Percentiles rank a stretch among this genome's conserved stretches.
These are phyloP conservation scores for Cystobasidium sp. DNA, from an alignment of 1,284 basidiomycete species.

Conservation along the genomic window DNA sequence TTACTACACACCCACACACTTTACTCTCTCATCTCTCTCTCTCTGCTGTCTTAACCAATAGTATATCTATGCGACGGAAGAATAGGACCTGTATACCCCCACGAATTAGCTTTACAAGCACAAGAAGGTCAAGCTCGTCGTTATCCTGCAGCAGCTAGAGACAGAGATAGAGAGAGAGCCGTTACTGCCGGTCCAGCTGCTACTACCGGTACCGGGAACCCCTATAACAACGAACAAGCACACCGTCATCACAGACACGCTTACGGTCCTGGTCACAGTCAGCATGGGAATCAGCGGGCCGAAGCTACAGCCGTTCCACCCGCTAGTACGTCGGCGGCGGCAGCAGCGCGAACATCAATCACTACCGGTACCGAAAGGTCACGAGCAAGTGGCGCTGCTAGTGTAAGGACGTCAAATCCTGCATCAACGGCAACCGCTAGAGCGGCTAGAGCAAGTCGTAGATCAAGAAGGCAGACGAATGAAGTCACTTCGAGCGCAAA, in stretches of 20 bases:
- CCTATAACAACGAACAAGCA: not conserved
- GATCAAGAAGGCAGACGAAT: not conserved
- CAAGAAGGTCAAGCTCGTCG: constrained; percentile 12
- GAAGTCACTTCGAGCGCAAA: not conserved
- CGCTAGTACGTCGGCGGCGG: not conserved
- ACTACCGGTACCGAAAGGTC: not conserved
- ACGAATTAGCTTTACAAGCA: constrained; percentile 37
- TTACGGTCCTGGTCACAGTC: not conserved
- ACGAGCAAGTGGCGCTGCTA: not conserved
- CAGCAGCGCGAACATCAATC: not conserved
- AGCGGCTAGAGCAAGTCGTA: not conserved
- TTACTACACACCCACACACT: not conserved
- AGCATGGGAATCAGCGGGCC: too few relatives aligned
- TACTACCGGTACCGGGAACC: not conserved
- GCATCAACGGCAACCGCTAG: not conserved
- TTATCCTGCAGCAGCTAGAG: not conserved
- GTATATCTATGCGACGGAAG: constrained; percentile 41
- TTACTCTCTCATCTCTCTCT: not conserved
- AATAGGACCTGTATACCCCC: constrained; percentile 22
- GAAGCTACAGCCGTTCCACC: not conserved
- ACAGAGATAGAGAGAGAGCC: constrained; percentile 4
- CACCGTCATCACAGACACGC: not conserved
- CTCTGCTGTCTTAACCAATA: not conserved
- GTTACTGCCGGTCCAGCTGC: not conserved
- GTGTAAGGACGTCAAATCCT: too few relatives aligned